Base-by-base conservation (phyloP, 1,284 basidiomycete species). In the Waitea zeae region DNA sequence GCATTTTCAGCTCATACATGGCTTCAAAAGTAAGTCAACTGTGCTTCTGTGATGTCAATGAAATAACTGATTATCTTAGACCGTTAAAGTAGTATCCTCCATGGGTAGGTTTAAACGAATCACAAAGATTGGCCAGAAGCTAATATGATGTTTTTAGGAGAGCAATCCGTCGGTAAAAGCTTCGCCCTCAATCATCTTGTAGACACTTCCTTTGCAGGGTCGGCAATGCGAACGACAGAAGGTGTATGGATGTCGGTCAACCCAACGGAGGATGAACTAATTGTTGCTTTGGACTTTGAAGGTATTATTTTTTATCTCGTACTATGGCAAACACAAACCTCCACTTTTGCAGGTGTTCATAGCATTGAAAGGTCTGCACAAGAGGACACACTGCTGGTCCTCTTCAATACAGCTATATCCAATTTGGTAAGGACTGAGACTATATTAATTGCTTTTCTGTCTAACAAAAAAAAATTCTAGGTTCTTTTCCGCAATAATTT, bases 181-280 rank as follows among this genome's bases (percentile, higher is more conserved):
- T 75, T 65, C 39, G 55, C 66, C 0, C 47, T 75, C 9, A 76
- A 76, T 31, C 73, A 76, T 44, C 54, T 76, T 15, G 64, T 58
- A 0, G 71, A 75, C 41, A 70, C 72, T 0, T 74, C 71, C 0
- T 76, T 76, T 41, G 69, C 71, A 18, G 74, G 72, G 1, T 70
- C 65, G 3, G 74, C 73, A 0, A 73, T 76, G 69, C 53, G 71
- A 15, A 75, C 70, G 1, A 76, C 65, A 12, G 73, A 76, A 51
- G 71, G 71, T 1, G 68, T 73, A 2, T 75, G 73, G 73, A 67
- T 76, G 61, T 71, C 73, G 0, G 67, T 68, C 3, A 73, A 72
- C 2, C 72, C 73, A 0, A 73, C 70, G 0, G 53, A 62, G 27
- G 60, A 68, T 19, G 47, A 50, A 0, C 47, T 76, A 15, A 54